Conservation (phyloP, 2,329 filamentous ascomycete genomes). For the Nemania serpens region DNA sequence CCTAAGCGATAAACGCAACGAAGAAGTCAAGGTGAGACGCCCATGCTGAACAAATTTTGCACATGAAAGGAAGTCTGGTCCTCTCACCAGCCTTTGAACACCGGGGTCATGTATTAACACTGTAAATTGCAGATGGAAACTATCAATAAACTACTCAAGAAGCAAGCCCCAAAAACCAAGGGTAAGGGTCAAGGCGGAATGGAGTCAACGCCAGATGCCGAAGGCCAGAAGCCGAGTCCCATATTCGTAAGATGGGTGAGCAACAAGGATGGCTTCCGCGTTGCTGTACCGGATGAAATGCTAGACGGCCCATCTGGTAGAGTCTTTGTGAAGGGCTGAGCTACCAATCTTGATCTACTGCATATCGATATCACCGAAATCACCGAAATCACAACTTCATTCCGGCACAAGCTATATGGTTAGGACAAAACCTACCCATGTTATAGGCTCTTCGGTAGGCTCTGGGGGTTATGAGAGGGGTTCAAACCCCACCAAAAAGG, state of each 20-base stretch:
- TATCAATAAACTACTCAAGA: conserved; percentile 87
- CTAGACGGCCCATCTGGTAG: conserved; percentile 64
- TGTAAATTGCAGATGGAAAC: conserved; percentile 71
- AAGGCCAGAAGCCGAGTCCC: conserved; percentile 57
- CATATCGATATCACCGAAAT: too few species aligned
- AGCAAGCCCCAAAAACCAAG: conserved; percentile 78
- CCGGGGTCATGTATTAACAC: background rate
- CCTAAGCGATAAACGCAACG: conserved; percentile 67
- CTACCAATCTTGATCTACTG: background rate
- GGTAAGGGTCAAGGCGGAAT: conserved; percentile 54
- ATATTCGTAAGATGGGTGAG: conserved; percentile 74
- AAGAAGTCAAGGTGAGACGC: conserved; percentile 64
- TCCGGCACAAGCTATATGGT: background rate
- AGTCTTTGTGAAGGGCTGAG: conserved; percentile 52
- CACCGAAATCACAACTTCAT: background rate
- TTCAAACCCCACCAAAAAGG: background rate
- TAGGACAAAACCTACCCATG: background rate
- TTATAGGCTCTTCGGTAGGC: background rate
- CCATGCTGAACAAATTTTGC: background rate
- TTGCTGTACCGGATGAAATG: conserved; percentile 72
- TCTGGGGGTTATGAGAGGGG: background rate
- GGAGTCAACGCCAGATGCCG: conserved; percentile 54
- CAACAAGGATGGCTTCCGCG: conserved; percentile 63
- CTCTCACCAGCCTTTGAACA: conserved; percentile 12
- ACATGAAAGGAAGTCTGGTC: background rate